phyloP scores from a whole-genome alignment of 2,329 filamentous ascomycete genomes.

The Botrytis sinoallii region DNA sequence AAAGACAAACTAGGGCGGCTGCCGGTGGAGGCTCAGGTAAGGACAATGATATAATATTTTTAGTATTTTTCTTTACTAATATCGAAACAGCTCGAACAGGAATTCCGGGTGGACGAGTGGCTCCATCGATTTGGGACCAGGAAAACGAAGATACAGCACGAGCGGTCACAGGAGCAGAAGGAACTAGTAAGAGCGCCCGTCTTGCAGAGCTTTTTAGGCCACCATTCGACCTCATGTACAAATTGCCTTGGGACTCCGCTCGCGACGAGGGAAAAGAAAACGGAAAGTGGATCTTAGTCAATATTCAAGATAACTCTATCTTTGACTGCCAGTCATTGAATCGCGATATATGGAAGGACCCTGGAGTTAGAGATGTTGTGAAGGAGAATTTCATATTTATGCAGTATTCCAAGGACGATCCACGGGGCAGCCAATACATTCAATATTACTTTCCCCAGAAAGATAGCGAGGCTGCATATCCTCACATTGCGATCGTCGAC shows the following conservation, averaged over 20 bases:
- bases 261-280: slow-evolving; percentile 80
- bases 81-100: slow-evolving; percentile 47
- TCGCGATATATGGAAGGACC: slow-evolving; percentile 92
- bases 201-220: slow-evolving; percentile 91
- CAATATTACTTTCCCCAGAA: slow-evolving; percentile 82
- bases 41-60: slow-evolving; percentile 18
- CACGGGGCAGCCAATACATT: slow-evolving; percentile 73
- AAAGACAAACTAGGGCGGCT: slow-evolving; percentile 24
- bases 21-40: slow-evolving; percentile 22
- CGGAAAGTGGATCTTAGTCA: slow-evolving; percentile 93
- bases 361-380: slow-evolving; percentile 72
- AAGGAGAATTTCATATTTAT: slow-evolving; percentile 93
- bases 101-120: slow-evolving; percentile 65
- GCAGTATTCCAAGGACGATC: slow-evolving; percentile 86
- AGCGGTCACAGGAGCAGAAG: slow-evolving; percentile 61
- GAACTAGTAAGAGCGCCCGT: slow-evolving; percentile 67
- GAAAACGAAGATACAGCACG: slow-evolving; percentile 48
- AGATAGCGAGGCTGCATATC: slow-evolving; percentile 85
- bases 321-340: slow-evolving; percentile 96
- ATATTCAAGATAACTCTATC: slow-evolving; percentile 88
- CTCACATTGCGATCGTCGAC: slow-evolving; percentile 93
- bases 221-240: slow-evolving; percentile 84
- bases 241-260: slow-evolving; percentile 77
- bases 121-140: slow-evolving; percentile 48
- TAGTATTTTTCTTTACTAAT: slow-evolving; percentile 18